These are phyloP conservation scores for Pisolithus sp. DNA, from an alignment of 768 basidiomycete species.

Conservation along the genomic window DNA sequence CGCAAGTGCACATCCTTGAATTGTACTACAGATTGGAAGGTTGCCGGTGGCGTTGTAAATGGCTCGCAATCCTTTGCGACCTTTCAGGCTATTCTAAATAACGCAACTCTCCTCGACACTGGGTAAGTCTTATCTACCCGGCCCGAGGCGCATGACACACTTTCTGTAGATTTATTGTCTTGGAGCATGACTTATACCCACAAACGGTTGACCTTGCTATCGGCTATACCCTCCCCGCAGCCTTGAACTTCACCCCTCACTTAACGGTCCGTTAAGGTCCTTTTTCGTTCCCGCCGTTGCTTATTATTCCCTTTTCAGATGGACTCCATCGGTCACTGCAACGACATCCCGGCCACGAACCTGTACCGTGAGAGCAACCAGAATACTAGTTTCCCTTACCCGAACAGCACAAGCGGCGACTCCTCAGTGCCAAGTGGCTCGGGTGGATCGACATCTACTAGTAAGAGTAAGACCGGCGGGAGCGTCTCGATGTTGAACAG, in stretches of 20 bases:
- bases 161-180: slow-evolving; percentile 67
- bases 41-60: slow-evolving; percentile 66
- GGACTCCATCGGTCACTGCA: slow-evolving; percentile 75
- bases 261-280: slow-evolving; percentile 46
- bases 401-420: slow-evolving; percentile 26
- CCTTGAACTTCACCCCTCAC: slow-evolving; percentile 55
- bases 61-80: slow-evolving; percentile 60
- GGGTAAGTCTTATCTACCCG: slow-evolving; percentile 37
- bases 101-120: slow-evolving; percentile 53
- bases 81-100: slow-evolving; percentile 69
- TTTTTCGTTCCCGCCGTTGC: not conserved
- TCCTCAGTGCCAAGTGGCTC: slow-evolving; percentile 9
- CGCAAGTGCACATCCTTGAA: slow-evolving; percentile 6
- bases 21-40: slow-evolving; percentile 66
- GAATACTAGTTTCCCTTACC: slow-evolving; percentile 60
- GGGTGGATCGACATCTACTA: slow-evolving; percentile 1
- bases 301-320: slow-evolving; percentile 33
- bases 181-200: slow-evolving; percentile 81
- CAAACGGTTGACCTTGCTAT: slow-evolving; percentile 87
- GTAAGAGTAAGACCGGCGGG: slow-evolving; percentile 1
- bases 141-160: not conserved
- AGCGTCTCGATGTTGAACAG: slow-evolving; percentile 7
- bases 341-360: slow-evolving; percentile 52
- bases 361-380: slow-evolving; percentile 80
- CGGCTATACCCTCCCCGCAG: slow-evolving; percentile 78